These are phyloP conservation scores for Claviceps quebecensis DNA, from an alignment of 2,329 filamentous ascomycete genomes.

Conservation along the genomic window DNA sequence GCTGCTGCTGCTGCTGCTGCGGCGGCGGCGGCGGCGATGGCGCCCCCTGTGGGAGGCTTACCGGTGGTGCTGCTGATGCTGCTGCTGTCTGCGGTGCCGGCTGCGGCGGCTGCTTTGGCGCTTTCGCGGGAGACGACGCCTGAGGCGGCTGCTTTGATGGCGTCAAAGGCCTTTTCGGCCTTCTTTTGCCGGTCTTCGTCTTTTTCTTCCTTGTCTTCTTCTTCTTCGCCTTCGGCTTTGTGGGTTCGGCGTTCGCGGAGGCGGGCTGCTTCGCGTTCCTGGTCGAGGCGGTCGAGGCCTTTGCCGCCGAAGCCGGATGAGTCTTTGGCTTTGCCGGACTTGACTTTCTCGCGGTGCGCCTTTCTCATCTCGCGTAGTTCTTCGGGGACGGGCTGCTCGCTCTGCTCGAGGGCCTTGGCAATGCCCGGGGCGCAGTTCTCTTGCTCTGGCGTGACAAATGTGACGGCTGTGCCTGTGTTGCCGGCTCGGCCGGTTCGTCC, in stretches of 20 bases:
- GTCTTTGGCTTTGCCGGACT: conserved; percentile 80
- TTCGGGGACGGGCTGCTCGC: conserved; percentile 70
- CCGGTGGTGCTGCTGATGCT: conserved; percentile 7
- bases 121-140: conserved; percentile 39
- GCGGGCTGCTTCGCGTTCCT: conserved; percentile 76
- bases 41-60: neutral
- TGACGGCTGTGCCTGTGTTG: conserved; percentile 88
- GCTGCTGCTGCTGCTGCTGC: conserved; percentile 38
- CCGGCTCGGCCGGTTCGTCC: conserved; percentile 90
- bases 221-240: conserved; percentile 73
- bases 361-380: conserved; percentile 50
- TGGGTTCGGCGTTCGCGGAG: conserved; percentile 78
- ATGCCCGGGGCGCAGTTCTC: conserved; percentile 83
- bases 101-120: conserved; percentile 26
- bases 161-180: conserved; percentile 51
- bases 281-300: conserved; percentile 80
- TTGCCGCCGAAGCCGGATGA: conserved; percentile 88
- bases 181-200: conserved; percentile 62
- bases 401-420: conserved; percentile 83
- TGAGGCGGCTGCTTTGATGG: conserved; percentile 49
- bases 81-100: neutral
- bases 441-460: conserved; percentile 82
- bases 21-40: conserved; percentile 20
- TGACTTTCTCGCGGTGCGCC: conserved; percentile 77
- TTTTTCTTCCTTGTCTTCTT: conserved; percentile 70